Base-by-base conservation (phyloP, 148 eudicot genomes). In the Bassia scoparia region DNA sequence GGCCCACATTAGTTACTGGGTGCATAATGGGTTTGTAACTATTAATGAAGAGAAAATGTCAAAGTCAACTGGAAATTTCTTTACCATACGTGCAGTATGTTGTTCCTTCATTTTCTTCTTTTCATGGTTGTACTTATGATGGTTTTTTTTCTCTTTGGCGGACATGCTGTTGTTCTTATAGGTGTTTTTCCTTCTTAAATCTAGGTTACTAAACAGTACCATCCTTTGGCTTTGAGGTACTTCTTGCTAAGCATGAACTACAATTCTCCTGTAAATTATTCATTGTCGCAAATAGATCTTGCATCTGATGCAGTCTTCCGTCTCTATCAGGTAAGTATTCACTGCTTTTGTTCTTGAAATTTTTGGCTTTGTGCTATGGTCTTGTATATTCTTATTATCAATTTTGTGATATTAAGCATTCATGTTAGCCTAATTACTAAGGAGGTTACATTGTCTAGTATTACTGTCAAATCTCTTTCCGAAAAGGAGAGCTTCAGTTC, bases 21-120 rank as follows among this genome's bases (percentile, higher is more conserved):
- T 94, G 61, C 98, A 91, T 80, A 94, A 91, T 63, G 98, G 98
- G 14, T 89, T 89, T 82, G 96, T 94, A 76, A 94, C 79, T 48
- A 68, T 82, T 37, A 80, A 94, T 83, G 89, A 82, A 61, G 89
- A 87, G 86, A 94, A 94, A 70, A 90, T 94, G 97, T 89, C 97
- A 23, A 94, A 94, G 78, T 94, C 97, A 2, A 67, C 82, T 3
- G 89, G 87, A 49, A 94, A 94, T 78, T 91, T 86, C 77, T 88
- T 88, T 76, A 88, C 97, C n/a, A 94, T 91, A 62, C 95, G 98
- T 26, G 84, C 86, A 95, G 97, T 93, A 83, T 49, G 75, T 53
- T 20, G 12, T 74, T 61, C n/a, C 68, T 77, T 21, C 37, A 34
- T 11, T 38, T 37, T 29, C 53, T 66, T 21, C 31, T 49, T 20